Base-by-base conservation (phyloP, 2,329 filamentous ascomycete genomes). In the Claviceps paspali region DNA sequence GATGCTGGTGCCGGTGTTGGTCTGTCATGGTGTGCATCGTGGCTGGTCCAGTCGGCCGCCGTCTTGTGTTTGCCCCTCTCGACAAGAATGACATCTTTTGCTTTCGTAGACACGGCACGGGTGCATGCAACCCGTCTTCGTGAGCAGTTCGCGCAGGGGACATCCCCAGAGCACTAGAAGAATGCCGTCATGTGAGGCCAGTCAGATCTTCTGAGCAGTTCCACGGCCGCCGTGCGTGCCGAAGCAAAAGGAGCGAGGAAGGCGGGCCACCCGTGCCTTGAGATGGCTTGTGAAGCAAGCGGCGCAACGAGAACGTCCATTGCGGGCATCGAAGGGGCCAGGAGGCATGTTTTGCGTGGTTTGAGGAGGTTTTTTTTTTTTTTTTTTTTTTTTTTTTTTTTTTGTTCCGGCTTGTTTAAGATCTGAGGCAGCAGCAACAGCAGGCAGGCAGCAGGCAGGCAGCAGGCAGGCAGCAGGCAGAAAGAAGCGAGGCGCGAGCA, bases 261-360 rank as follows among this genome's bases (percentile, higher is more conserved):
- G 19, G 18, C n/a, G n/a, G n/a, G 27, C 28, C 12, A n/a, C 12
- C 22, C 46, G 7, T 32, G 53, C 56, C 44, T 59, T 59, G 7
- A 58, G 45, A 39, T 60, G 56, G 35, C 54, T 55, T 18, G 39
- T 33, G 3, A 48, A 46, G 30, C 56, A 60, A 4, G 44, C 36
- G 18, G 44, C 35, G 23, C 56, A 60, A 9, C 55, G 48, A 2
- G 49, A 57, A 22, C 51, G 46, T 36, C 47, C 54, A 33, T 46
- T 52, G 2, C 56, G 50, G 2, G 45, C 33, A 35, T 60, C 57
- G 26, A 58, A 59, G 12, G 30, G 30, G 30, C 30, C 30, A 6
- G 23, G 6, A 8, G 30, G 19, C 30, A 33, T 33, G 19, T 15
- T 33, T 33, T 23, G n/a, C n/a, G n/a, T n/a, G n/a, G n/a, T n/a